Evolutionary conservation across 108 stramenopile species (phyloP), one percentile per base, ranked within the genome.

Genomic region (Fistulifera pelliculosa): DNA sequence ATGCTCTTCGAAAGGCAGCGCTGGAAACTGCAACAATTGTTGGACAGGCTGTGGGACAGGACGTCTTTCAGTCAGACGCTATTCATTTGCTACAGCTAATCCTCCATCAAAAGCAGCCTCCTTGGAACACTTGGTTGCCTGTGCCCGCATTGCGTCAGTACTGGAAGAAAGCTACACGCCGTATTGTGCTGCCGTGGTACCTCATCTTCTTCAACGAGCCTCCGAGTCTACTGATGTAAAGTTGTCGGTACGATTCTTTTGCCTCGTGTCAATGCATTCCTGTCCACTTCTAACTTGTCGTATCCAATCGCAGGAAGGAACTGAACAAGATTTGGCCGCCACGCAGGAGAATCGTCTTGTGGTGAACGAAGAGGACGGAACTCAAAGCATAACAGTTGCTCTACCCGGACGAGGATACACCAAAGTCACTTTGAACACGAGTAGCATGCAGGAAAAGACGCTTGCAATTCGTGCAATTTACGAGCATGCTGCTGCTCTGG

Each of bases 121-220:
- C 31, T 35, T 35, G 31, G 31, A 35, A 35, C 31, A 35, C 21
- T 60, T 87, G 56, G 69, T 78, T 23, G 79, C 79, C 16, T 87
- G 79, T 54, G 90, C 90, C 14, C 67, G 90, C 11, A 81, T 92
- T 58, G 81, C 85, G n/a, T 70, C 75, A 6, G 85, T 87, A 10
- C 66, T 85, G 68, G 75, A 66, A 40, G 69, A 68, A 17, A 61
- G 77, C 19, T 92, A 80, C 47, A 68, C 68, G 24, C 79, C 71
- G 7, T 82, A 75, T 55, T 51, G 75, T 38, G 67, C 76, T 12
- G 56, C 70, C 0, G 67, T 92, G 25, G 44, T 92, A n/a, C 83
- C 85, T 11, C 71, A 70, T 38, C 58, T 92, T 18, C 58, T 87
- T n/a, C 54, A 62, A n/a, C 50, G 64, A 26, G 81, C 70, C 5